phyloP scores from a whole-genome alignment of 2,329 filamentous ascomycete species.

The Phyllosticta ampelicida region DNA sequence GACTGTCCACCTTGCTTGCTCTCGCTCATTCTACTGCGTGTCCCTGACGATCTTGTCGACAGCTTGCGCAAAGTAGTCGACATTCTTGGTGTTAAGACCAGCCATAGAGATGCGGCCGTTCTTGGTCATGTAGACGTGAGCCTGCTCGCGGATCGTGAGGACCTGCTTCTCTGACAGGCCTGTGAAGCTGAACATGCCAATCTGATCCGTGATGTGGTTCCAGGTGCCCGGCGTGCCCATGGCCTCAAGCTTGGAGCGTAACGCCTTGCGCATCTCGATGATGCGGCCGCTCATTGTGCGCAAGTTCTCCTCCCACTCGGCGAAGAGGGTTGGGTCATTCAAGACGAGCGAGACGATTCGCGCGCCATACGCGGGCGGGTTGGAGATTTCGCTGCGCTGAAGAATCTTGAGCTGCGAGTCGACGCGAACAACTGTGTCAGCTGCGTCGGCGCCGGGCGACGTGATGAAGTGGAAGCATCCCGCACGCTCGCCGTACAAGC shows the following conservation, averaged over 20 bases:
- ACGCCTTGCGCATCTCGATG: constrained; percentile 72
- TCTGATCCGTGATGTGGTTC: constrained; percentile 97
- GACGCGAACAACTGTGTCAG: constrained; percentile 51
- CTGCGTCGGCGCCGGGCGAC: constrained; percentile 55
- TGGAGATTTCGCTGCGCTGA: constrained; percentile 94
- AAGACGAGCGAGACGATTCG: constrained; percentile 76
- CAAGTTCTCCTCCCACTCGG: constrained; percentile 87
- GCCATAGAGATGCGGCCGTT: constrained; percentile 98
- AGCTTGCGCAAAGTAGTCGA: constrained; percentile 86
- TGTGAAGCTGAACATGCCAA: constrained; percentile 98
- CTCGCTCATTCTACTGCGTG: constrained; percentile 21
- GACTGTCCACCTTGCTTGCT: constrained; percentile 47
- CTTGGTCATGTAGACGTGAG: constrained; percentile 87
- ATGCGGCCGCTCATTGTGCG: constrained; percentile 92
- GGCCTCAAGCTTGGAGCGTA: constrained; percentile 72
- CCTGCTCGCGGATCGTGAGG: constrained; percentile 54
- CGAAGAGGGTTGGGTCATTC: constrained; percentile 71
- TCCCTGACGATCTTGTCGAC: constrained; percentile 72
- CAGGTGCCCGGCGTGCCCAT: constrained; percentile 79
- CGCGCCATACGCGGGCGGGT: constrained; percentile 89
- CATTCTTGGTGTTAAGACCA: constrained; percentile 82
- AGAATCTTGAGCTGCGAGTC: constrained; percentile 85
- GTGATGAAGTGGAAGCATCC: constrained; percentile 94
- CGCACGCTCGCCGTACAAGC: constrained; percentile 90
- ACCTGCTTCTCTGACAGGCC: constrained; percentile 68